A percentile compares a stretch with the other conserved stretches of the same genome.
phyloP scores from a whole-genome alignment of 2,329 filamentous ascomycete genomes.

The Rhynchosporium graminicola region DNA sequence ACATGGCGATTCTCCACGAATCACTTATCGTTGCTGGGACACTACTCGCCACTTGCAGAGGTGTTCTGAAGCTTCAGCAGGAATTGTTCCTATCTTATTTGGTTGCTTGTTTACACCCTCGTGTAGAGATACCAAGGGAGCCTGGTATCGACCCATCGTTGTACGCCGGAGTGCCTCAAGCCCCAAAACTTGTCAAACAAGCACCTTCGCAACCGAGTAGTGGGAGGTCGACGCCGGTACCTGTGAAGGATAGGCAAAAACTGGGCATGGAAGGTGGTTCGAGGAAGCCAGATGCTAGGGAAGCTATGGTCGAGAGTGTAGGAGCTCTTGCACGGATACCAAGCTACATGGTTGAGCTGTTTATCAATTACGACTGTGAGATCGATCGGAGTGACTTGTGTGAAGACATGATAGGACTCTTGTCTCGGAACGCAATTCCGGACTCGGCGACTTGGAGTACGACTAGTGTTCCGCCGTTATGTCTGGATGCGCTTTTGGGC shows the following conservation, averaged over 20 bases:
- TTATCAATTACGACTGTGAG: slow-evolving; percentile 98
- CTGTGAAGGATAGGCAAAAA: slow-evolving; percentile 88
- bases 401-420: slow-evolving; percentile 89
- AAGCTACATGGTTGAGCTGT: slow-evolving; percentile 91
- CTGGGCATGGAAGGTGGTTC: slow-evolving; percentile 89
- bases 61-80: slow-evolving; percentile 91
- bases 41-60: slow-evolving; percentile 83
- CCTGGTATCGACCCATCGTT: slow-evolving; percentile 85
- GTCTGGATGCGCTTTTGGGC: slow-evolving; percentile 85
- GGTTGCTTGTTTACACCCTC: slow-evolving; percentile 88
- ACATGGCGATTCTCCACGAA: slow-evolving; percentile 91
- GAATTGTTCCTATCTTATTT: slow-evolving; percentile 94
- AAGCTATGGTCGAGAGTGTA: slow-evolving; percentile 98
- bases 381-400: slow-evolving; percentile 88
- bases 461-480: slow-evolving; percentile 93
- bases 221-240: slow-evolving; percentile 85
- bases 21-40: slow-evolving; percentile 91
- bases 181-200: slow-evolving; percentile 83
- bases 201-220: slow-evolving; percentile 72
- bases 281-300: slow-evolving; percentile 89
- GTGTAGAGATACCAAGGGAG: slow-evolving; percentile 91
- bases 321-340: slow-evolving; percentile 90
- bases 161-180: slow-evolving; percentile 90
- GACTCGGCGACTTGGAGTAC: slow-evolving; percentile 99
- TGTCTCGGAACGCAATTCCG: slow-evolving; percentile 92